Conservation (phyloP, 257 asterid genomes). For the Scutellaria barbata region DNA sequence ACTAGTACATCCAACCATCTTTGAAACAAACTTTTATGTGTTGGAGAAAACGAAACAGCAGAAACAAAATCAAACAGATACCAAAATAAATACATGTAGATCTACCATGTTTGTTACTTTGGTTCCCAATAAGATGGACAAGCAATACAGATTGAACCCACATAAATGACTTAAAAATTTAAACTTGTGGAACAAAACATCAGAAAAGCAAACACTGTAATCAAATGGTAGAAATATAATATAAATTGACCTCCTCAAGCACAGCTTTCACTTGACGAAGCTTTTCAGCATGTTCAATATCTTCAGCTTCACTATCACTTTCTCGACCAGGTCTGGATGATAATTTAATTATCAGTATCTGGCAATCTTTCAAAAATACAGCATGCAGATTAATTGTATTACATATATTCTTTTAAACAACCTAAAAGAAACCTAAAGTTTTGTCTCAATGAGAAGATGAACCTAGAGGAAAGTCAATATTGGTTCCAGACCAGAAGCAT, state of each 20-base stretch:
- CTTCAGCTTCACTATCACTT: slow-evolving; percentile 99
- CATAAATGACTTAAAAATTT: slow-evolving; percentile 5
- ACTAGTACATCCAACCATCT: slow-evolving; percentile 17
- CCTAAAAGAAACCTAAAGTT: slow-evolving; percentile 13
- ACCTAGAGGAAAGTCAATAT: slow-evolving; percentile 20
- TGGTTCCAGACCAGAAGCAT: slow-evolving; percentile 29
- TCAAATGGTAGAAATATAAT: slow-evolving; percentile 13
- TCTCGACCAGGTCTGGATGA: slow-evolving; percentile 85
- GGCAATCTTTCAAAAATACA: slow-evolving; percentile 34
- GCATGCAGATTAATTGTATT: slow-evolving; percentile 10
- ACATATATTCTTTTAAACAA: slow-evolving; percentile 8
- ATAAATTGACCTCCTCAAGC: slow-evolving; percentile 87
- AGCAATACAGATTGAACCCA: slow-evolving; percentile 1
- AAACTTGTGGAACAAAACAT: slow-evolving; percentile 29
- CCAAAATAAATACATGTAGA: not conserved
- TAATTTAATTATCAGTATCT: slow-evolving; percentile 39
- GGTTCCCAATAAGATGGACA: slow-evolving; percentile 13
- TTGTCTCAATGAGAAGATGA: not conserved
- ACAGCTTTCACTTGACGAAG: slow-evolving; percentile 99
- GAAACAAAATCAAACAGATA: slow-evolving; percentile 15
- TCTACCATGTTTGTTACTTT: slow-evolving; percentile 9
- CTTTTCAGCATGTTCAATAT: slow-evolving; percentile 97
- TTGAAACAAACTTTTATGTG: slow-evolving; percentile 4
- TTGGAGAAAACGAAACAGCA: slow-evolving; percentile 18
- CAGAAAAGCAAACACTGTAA: slow-evolving; percentile 12